Evolutionary conservation across 257 asterid genomes (phyloP).

Genomic region (Solanum piurae): DNA sequence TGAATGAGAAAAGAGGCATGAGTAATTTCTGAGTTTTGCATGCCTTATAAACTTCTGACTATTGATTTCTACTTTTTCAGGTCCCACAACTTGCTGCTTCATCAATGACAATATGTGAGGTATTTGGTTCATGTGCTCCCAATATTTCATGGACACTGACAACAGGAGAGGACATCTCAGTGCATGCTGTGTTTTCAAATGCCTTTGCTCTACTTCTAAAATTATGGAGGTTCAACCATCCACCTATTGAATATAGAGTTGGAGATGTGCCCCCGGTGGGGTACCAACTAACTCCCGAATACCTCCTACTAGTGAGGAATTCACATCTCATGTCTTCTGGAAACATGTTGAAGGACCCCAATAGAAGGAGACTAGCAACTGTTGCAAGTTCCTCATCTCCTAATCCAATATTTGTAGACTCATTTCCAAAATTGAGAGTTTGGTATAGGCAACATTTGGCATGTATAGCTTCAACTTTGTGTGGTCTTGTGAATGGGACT

Average conservation of each 20-base stretch:
- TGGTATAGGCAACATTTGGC: constrained; percentile 97
- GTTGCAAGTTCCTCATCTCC: constrained; percentile 59
- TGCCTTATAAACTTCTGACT: background rate
- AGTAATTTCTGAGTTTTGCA: background rate
- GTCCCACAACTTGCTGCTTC: constrained; percentile 96
- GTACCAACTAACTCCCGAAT: constrained; percentile 84
- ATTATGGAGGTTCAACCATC: constrained; percentile 93
- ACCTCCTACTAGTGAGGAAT: constrained; percentile 75
- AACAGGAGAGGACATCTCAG: constrained; percentile 75
- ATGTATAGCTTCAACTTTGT: constrained; percentile 87
- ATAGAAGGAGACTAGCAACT: constrained; percentile 63
- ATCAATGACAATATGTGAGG: constrained; percentile 86
- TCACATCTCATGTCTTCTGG: constrained; percentile 58
- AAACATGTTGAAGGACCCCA: constrained; percentile 54
- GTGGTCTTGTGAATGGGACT: constrained; percentile 79
- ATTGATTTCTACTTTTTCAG: constrained; percentile 24
- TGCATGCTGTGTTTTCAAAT: constrained; percentile 81
- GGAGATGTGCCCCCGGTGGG: constrained; percentile 98
- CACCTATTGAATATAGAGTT: constrained; percentile 81
- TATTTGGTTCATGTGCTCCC: constrained; percentile 79
- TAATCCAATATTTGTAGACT: constrained; percentile 81
- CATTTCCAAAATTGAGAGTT: constrained; percentile 85
- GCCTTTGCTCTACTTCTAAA: constrained; percentile 92
- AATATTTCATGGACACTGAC: constrained; percentile 55
- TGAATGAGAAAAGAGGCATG: background rate